Conservation (phyloP, 1,284 basidiomycete species). For the Ustilago crameri region DNA sequence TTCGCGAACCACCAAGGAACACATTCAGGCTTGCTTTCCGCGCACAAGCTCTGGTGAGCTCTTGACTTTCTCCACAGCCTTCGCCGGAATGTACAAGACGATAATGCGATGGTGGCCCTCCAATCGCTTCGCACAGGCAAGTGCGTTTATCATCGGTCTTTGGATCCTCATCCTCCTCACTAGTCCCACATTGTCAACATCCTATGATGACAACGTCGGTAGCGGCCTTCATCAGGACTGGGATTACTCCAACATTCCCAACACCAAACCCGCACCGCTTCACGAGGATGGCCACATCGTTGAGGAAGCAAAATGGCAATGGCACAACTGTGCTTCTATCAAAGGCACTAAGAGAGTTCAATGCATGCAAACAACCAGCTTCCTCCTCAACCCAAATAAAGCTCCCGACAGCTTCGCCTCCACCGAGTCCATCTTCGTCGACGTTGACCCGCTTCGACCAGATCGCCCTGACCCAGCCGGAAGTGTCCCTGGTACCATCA, state of each 20-base stretch:
- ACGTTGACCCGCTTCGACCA: slow-evolving; percentile 37
- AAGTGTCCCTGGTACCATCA: slow-evolving; percentile 41
- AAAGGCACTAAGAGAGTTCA: slow-evolving; percentile 37
- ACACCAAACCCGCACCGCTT: slow-evolving; percentile 43
- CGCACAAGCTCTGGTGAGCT: slow-evolving; percentile 38
- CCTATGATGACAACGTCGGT: slow-evolving; percentile 11
- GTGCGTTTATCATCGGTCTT: slow-evolving; percentile 53
- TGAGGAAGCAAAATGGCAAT: slow-evolving; percentile 47
- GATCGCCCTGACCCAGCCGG: slow-evolving; percentile 40
- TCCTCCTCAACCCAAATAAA: slow-evolving; percentile 44
- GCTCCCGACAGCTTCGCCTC: slow-evolving; percentile 46
- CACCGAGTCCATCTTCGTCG: slow-evolving; percentile 53
- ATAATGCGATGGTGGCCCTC: slow-evolving; percentile 53
- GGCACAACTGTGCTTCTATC: slow-evolving; percentile 44
- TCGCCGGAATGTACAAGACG: slow-evolving; percentile 26
- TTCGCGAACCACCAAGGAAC: slow-evolving; percentile 45
- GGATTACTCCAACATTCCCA: slow-evolving; percentile 42
- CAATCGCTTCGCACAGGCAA: slow-evolving; percentile 55
- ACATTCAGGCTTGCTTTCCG: slow-evolving; percentile 48
- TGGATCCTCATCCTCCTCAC: slow-evolving; percentile 59
- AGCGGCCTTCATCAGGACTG: slow-evolving; percentile 40
- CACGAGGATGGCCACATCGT: slow-evolving; percentile 55
- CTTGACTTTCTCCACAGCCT: slow-evolving; percentile 34
- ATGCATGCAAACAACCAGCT: slow-evolving; percentile 36
- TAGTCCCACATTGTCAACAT: slow-evolving; percentile 27